phyloP scores from a whole-genome alignment of 2,329 filamentous ascomycete genomes.

The Emericellopsis atlantica region DNA sequence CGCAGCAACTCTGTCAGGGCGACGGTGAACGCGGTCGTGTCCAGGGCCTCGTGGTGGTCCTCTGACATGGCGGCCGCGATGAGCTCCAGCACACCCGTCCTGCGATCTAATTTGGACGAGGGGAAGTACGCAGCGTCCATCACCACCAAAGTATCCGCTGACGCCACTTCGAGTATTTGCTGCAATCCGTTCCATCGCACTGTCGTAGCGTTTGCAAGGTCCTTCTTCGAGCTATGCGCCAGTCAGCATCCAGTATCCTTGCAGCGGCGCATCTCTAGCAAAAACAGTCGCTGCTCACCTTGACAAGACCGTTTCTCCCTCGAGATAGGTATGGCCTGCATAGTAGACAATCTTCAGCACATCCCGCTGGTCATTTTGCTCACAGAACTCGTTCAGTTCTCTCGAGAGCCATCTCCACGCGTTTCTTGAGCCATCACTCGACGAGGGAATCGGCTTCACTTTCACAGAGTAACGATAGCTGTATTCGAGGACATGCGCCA shows the following conservation, averaged over 20 bases:
- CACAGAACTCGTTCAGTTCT: slow-evolving; percentile 38
- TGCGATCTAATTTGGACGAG: slow-evolving; percentile 35
- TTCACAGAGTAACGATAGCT: slow-evolving; percentile 39
- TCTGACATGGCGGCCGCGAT: slow-evolving; percentile 42
- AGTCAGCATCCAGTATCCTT: slow-evolving; percentile 7
- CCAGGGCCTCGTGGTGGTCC: slow-evolving; percentile 32
- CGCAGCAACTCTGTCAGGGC: slow-evolving; percentile 36
- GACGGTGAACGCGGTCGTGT: slow-evolving; percentile 38
- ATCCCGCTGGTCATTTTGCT: slow-evolving; percentile 39
- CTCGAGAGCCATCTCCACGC: slow-evolving; percentile 41
- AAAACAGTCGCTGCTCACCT: slow-evolving; percentile 25
- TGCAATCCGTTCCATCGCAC: slow-evolving; percentile 46
- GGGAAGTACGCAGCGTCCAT: slow-evolving; percentile 49
- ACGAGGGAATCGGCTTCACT: slow-evolving; percentile 34
- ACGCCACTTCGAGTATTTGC: slow-evolving; percentile 40
- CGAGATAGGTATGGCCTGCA: slow-evolving; percentile 39
- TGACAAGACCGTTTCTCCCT: slow-evolving; percentile 43
- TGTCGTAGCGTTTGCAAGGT: slow-evolving; percentile 27
- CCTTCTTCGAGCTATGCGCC: slow-evolving; percentile 27
- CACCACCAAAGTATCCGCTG: slow-evolving; percentile 41
- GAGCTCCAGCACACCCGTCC: slow-evolving; percentile 41
- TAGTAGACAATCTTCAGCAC: slow-evolving; percentile 48
- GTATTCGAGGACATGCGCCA: slow-evolving; percentile 36
- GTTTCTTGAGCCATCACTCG: slow-evolving; percentile 30
- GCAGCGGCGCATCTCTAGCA: neutral